Evolutionary conservation across 1,284 basidiomycete genomes (phyloP), one percentile per base, ranked within the genome.

Genomic region (Trichosporon inkin): DNA sequence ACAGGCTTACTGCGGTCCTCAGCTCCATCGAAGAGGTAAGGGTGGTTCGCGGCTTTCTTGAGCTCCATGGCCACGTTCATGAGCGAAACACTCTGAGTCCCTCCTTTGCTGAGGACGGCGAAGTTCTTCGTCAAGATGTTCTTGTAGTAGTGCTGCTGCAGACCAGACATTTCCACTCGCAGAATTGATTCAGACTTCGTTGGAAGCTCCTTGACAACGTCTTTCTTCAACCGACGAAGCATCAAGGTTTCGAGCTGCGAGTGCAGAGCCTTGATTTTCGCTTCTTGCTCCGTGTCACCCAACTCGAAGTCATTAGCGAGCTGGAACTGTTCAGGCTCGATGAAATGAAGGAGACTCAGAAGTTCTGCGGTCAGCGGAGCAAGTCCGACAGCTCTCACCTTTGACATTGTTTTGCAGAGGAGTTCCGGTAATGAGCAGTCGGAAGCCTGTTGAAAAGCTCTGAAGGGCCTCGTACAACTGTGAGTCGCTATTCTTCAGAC

Each of bases 51-150:
- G 2, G 93, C 92, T 78, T 97, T 97, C 82, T 96, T 96, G 54
- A 96, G 82, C 76, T 97, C 93, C 92, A 96, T 95, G 0, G 88
- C 90, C 57, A 96, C 92, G 74, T 97, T 96, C 73, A 96, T 84
- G 73, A 99, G 80, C 72, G 92, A 96, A 72, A 98, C 92, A 70
- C 91, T 81, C 85, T 88, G 68, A 84, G 86, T 79, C 85, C 88
- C 56, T 85, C 90, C 92, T 82, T 92, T 94, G 69, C 92, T 86
- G 57, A 99, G 82, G 16, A 89, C 92, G 71, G 88, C 84, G 77
- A 95, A 99, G 78, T 99, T 99, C 88, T 90, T 94, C 28, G 95
- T 96, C 67, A 99, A 82, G 71, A 99, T 99, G 75, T 98, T 98
- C 83, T 98, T 98, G 83, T 99, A 99, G 78, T 95, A 97, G 75